Evolutionary conservation across 306 rosid species (phyloP).

Genomic region (Casuarina glauca): DNA sequence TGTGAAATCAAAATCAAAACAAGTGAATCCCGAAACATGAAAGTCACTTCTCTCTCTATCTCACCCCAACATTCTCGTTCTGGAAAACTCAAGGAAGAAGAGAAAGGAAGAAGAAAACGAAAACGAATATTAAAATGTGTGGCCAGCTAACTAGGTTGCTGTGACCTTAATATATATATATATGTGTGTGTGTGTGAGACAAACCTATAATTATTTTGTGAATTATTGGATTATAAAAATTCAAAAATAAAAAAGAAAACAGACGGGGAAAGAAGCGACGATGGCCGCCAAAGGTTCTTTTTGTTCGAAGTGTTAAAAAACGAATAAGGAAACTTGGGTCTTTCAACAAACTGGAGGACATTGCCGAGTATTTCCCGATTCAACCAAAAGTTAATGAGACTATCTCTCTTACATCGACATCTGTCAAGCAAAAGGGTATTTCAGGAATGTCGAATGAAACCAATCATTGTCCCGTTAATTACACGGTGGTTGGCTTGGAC

Average conservation of each 20-base stretch:
- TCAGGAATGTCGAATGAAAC: neutral
- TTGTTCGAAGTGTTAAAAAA: conserved; percentile 8
- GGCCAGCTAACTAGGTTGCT: conserved; percentile 77
- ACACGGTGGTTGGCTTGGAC: neutral
- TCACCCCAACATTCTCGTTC: conserved; percentile 28
- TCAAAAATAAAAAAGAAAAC: neutral
- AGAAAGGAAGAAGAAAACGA: conserved; percentile 24
- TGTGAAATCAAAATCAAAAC: conserved; percentile 33
- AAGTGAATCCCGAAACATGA: conserved; percentile 28
- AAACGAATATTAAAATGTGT: conserved; percentile 55
- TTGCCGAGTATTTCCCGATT: conserved; percentile 12
- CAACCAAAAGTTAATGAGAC: neutral
- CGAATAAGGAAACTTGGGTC: neutral
- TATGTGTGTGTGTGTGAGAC: neutral
- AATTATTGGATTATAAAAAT: conserved; percentile 23
- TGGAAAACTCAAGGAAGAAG: conserved; percentile 48
- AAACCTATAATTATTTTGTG: conserved; percentile 33
- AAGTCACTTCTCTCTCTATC: conserved; percentile 26
- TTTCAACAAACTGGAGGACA: neutral
- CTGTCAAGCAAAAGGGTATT: conserved; percentile 12
- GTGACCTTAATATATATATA: conserved; percentile 46
- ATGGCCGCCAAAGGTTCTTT: conserved; percentile 47
- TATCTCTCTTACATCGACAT: neutral
- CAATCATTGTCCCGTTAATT: conserved; percentile 41
- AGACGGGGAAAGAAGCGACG: conserved; percentile 12